These are phyloP conservation scores for Plectosphaerella plurivora DNA, from an alignment of 2,329 filamentous ascomycete genomes.

Conservation along the genomic window DNA sequence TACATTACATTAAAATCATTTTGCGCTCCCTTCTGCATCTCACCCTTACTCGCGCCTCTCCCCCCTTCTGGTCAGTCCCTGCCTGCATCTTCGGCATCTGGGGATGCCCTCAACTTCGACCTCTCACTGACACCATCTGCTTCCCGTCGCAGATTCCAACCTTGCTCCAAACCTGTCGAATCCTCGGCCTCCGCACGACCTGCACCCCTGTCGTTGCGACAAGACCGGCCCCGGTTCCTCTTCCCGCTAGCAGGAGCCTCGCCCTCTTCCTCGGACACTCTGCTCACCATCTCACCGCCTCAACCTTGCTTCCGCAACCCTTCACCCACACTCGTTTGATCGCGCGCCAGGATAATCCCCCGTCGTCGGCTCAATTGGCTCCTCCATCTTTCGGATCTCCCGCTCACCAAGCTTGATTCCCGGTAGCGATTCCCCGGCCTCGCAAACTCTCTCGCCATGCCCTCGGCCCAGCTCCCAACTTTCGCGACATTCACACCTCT, in stretches of 20 bases:
- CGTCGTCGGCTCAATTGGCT: slow-evolving; percentile 3
- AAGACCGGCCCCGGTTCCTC: too few relatives aligned
- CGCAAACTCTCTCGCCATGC: slow-evolving; percentile 7
- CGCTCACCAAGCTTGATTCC: neutral
- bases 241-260: neutral
- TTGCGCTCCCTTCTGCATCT: slow-evolving; percentile 4
- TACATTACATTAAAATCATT: neutral
- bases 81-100: neutral
- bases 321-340: slow-evolving; percentile 10
- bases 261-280: slow-evolving; percentile 7
- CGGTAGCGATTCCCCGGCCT: neutral
- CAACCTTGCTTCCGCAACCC: slow-evolving; percentile 1
- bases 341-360: slow-evolving; percentile 9
- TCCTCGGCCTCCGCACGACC: neutral
- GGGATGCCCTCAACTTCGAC: neutral
- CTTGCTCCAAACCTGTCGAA: neutral
- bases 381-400: neutral
- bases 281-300: slow-evolving; percentile 6
- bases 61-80: neutral
- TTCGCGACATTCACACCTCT: neutral
- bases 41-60: neutral
- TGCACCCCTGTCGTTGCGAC: too few relatives aligned
- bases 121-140: neutral
- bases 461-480: slow-evolving; percentile 4
- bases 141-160: neutral